These are phyloP conservation scores for Ophiostoma sp. DNA, from an alignment of 2,329 filamentous ascomycete species.

Conservation along the genomic window DNA sequence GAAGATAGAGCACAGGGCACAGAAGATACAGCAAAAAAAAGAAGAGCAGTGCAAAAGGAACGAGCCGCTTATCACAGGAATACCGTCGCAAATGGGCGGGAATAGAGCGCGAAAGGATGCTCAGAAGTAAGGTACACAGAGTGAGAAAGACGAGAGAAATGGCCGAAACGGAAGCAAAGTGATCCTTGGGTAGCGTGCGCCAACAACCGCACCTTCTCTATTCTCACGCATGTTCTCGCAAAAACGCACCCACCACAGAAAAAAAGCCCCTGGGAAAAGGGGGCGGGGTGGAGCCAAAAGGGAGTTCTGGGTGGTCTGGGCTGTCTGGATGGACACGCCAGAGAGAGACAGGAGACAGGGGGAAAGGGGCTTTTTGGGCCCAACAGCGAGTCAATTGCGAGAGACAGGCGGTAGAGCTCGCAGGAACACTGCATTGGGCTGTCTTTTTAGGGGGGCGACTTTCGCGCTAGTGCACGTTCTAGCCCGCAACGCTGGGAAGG, in stretches of 20 bases:
- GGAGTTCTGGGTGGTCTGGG: not conserved
- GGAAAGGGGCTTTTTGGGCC: not conserved
- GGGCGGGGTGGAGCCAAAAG: slow-evolving; percentile 15
- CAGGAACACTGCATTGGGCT: slow-evolving; percentile 3
- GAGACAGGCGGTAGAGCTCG: slow-evolving; percentile 15
- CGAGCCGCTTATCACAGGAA: not conserved
- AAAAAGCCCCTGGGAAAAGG: slow-evolving; percentile 13
- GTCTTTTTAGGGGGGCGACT: not conserved
- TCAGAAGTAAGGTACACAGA: not conserved
- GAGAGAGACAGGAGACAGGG: slow-evolving; percentile 1
- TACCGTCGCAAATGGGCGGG: not conserved
- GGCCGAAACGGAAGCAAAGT: not conserved
- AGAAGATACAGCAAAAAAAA: not conserved
- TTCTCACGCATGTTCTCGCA: not conserved
- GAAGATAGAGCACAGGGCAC: not conserved
- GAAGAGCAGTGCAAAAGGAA: not conserved
- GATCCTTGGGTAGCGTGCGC: not conserved
- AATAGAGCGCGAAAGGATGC: not conserved
- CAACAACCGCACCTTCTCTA: not conserved
- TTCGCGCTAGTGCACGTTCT: slow-evolving; percentile 15
- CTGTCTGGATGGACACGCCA: not conserved
- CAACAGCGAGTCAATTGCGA: not conserved
- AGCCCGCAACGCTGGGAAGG: slow-evolving; percentile 3
- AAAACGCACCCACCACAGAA: not conserved
- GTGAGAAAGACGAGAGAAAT: not conserved